phyloP scores from a whole-genome alignment of 2,329 filamentous ascomycete genomes.

The Cercospora sojina region DNA sequence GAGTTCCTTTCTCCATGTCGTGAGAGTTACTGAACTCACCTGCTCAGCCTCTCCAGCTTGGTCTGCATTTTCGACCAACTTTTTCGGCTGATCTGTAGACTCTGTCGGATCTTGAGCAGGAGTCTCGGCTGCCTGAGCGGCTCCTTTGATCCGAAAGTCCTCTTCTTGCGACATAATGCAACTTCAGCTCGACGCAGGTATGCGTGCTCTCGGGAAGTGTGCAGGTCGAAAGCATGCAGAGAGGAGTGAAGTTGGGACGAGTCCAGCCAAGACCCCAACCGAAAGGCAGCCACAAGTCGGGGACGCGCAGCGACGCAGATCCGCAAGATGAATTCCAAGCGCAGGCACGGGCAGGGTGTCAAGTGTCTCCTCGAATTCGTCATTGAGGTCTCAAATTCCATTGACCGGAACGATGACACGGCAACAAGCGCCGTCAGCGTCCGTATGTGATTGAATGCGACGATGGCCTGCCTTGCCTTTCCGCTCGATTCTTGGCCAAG shows the following conservation, averaged over 20 bases:
- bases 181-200: neutral
- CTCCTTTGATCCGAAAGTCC: slow-evolving; percentile 29
- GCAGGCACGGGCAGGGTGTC: neutral
- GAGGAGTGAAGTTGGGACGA: slow-evolving; percentile 14
- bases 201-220: neutral
- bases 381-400: neutral
- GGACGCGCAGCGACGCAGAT: neutral
- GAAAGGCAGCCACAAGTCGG: slow-evolving; percentile 13
- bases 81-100: slow-evolving; percentile 18
- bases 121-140: slow-evolving; percentile 17
- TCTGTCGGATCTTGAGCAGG: slow-evolving; percentile 9
- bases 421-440: neutral
- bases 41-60: slow-evolving; percentile 22
- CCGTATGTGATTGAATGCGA: neutral
- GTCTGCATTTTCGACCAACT: slow-evolving; percentile 14
- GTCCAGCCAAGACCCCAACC: slow-evolving; percentile 11
- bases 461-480: neutral
- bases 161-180: slow-evolving; percentile 25
- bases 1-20: neutral
- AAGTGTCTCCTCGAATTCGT: neutral
- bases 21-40: slow-evolving; percentile 22
- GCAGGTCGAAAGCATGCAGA: neutral
- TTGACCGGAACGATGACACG: neutral
- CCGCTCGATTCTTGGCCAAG: neutral
- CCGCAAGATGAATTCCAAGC: neutral